Evolutionary conservation across 2,329 filamentous ascomycete species (phyloP), one percentile per base, ranked within the genome.

Genomic region (Rhynchosporium secalis): DNA sequence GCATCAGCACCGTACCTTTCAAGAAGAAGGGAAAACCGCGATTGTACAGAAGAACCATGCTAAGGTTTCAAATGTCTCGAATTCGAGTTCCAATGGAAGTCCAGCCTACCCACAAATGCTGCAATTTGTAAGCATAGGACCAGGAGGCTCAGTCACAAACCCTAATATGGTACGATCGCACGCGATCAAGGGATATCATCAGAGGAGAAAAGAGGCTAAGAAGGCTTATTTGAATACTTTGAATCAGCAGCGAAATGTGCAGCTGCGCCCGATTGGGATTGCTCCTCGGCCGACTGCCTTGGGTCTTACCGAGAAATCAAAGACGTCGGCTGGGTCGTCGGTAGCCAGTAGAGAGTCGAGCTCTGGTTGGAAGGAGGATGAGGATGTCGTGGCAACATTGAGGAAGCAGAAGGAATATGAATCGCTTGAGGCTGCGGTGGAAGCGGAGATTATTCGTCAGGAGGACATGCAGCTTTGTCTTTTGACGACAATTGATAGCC

Each of bases 151-250:
- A n/a, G 56, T 56, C 8, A 45, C 56, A 9, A 60, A 26, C 26
- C 51, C 60, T 45, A 55, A 47, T 20, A 43, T 49, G 13, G 60
- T 64, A 15, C 20, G 62, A 15, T 62, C 59, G 13, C 62, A 64
- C 52, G 56, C 61, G 15, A 64, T 59, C 43, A 64, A 62, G 40
- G 49, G 56, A 40, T 51, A 56, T 43, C 62, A 64, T 49, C 55
- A 64, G 38, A 62, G 58, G 43, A 56, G 28, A 15, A 62, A 48
- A 48, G 56, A 58, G 56, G 56, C 56, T 12, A 58, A 48, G 26
- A 48, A 48, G 29, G 56, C 56, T 40, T 60, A 58, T 38, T 13
- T 57, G 51, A 60, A 52, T 2, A 62, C 33, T 26, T 56, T 41
- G 13, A 56, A 45, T 12, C 31, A 59, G 26, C 56, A 56, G 10